Conservation (phyloP, 2,329 filamentous ascomycete species). For the Phoma sp. region DNA sequence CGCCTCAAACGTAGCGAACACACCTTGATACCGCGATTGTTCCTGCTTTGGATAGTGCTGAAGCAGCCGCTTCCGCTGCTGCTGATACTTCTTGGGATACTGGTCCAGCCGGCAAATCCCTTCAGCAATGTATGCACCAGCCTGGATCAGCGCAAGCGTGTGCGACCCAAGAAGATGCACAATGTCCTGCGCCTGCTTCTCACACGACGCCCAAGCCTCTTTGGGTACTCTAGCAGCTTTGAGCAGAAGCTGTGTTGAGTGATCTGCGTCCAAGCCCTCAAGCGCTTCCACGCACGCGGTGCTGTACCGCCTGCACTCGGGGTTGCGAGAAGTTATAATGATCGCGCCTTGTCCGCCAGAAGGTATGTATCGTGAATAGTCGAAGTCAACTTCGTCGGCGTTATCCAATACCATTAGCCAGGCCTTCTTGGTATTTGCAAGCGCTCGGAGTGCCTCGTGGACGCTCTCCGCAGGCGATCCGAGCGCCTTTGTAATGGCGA, state of each 20-base stretch:
- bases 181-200: constrained; percentile 16
- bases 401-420: constrained; percentile 37
- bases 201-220: not conserved
- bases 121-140: constrained; percentile 36
- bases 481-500: not conserved
- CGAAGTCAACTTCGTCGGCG: constrained; percentile 26
- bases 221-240: constrained; percentile 19
- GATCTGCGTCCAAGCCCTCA: constrained; percentile 16
- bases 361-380: constrained; percentile 28
- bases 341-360: not conserved
- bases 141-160: constrained; percentile 37
- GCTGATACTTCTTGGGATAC: constrained; percentile 31
- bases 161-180: constrained; percentile 25
- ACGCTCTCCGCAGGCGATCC: constrained; percentile 20
- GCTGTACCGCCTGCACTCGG: not conserved
- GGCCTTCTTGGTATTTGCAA: constrained; percentile 18
- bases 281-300: constrained; percentile 13
- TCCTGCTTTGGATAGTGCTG: constrained; percentile 34
- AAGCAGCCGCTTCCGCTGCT: constrained; percentile 37
- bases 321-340: not conserved
- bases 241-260: constrained; percentile 24
- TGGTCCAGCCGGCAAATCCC: constrained; percentile 32
- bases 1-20: constrained; percentile 50
- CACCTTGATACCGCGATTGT: constrained; percentile 43
- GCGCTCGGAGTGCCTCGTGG: constrained; percentile 21